Conservation (phyloP, 2,329 filamentous ascomycete species). For the Phyllosticta paracitricarpa region DNA sequence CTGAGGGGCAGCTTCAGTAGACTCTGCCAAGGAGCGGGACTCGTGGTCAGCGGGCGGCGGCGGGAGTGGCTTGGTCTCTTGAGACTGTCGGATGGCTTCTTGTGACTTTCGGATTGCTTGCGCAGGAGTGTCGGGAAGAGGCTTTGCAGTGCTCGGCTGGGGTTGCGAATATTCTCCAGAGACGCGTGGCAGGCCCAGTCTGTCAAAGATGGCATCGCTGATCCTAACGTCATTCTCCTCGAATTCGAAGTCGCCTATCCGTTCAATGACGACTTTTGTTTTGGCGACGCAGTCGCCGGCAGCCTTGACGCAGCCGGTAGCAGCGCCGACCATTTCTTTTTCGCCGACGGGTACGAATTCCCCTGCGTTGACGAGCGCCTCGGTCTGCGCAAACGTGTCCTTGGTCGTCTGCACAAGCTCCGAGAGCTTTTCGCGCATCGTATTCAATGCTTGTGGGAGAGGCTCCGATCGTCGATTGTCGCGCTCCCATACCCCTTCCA, state of each 20-base stretch:
- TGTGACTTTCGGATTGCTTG: background rate
- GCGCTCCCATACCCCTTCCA: constrained; percentile 73
- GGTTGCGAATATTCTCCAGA: constrained; percentile 19
- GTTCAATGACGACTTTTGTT: constrained; percentile 74
- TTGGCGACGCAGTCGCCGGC: constrained; percentile 87
- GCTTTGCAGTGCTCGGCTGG: constrained; percentile 49
- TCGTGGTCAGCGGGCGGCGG: background rate
- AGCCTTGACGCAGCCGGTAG: constrained; percentile 78
- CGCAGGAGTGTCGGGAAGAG: constrained; percentile 53
- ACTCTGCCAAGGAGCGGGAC: background rate
- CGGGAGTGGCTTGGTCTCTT: constrained; percentile 11
- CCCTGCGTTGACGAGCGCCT: constrained; percentile 61
- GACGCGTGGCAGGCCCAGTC: constrained; percentile 13
- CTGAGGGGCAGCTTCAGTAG: background rate
- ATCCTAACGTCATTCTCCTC: constrained; percentile 43
- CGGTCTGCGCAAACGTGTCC: constrained; percentile 62
- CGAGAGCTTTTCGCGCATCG: constrained; percentile 71
- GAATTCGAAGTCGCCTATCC: constrained; percentile 84
- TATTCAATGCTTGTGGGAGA: constrained; percentile 58
- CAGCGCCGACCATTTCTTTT: constrained; percentile 62
- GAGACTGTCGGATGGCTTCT: background rate
- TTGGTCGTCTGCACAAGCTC: constrained; percentile 72
- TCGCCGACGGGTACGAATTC: constrained; percentile 74
- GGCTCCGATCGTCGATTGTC: constrained; percentile 58
- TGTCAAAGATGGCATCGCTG: constrained; percentile 25